Conservation (phyloP, 1,284 basidiomycete species). For the Malassezia obtusa region DNA sequence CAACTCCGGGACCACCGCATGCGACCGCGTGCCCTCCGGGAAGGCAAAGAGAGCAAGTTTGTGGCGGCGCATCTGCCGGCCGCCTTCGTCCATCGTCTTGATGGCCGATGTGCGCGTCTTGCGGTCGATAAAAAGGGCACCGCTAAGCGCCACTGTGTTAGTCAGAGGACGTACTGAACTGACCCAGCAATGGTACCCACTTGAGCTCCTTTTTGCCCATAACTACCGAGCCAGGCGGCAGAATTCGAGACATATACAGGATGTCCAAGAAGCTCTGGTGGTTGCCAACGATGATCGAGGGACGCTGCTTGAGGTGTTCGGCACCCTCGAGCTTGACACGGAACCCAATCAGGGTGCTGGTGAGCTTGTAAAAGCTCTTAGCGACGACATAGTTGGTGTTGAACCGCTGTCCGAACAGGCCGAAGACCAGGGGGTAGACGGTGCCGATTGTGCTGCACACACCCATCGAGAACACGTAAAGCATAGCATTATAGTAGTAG, state of each 20-base stretch:
- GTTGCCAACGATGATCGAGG: slow-evolving; percentile 74
- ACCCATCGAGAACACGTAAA: slow-evolving; percentile 67
- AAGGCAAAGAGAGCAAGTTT: slow-evolving; percentile 55
- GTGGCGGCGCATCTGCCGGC: slow-evolving; percentile 66
- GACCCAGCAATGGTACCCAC: slow-evolving; percentile 74
- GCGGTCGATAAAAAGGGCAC: slow-evolving; percentile 88
- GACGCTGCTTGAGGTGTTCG: slow-evolving; percentile 61
- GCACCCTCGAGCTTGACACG: slow-evolving; percentile 72
- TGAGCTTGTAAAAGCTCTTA: slow-evolving; percentile 67
- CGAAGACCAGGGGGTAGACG: slow-evolving; percentile 62
- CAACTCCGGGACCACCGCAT: slow-evolving; percentile 36
- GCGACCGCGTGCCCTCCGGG: slow-evolving; percentile 52
- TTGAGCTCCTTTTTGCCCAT: slow-evolving; percentile 89
- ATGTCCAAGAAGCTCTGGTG: slow-evolving; percentile 59
- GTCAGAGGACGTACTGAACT: slow-evolving; percentile 56
- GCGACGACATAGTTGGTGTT: slow-evolving; percentile 82
- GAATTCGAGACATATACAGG: slow-evolving; percentile 67
- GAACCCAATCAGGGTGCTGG: slow-evolving; percentile 61
- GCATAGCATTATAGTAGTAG: slow-evolving; percentile 35
- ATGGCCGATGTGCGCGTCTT: slow-evolving; percentile 67
- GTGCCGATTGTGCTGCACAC: slow-evolving; percentile 68
- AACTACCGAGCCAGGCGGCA: slow-evolving; percentile 72
- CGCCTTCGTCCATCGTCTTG: slow-evolving; percentile 66
- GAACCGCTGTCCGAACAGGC: slow-evolving; percentile 58
- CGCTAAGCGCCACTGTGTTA: slow-evolving; percentile 61